phyloP scores from a whole-genome alignment of 495 filamentous ascomycete genomes.

The Xylaria acuta region DNA sequence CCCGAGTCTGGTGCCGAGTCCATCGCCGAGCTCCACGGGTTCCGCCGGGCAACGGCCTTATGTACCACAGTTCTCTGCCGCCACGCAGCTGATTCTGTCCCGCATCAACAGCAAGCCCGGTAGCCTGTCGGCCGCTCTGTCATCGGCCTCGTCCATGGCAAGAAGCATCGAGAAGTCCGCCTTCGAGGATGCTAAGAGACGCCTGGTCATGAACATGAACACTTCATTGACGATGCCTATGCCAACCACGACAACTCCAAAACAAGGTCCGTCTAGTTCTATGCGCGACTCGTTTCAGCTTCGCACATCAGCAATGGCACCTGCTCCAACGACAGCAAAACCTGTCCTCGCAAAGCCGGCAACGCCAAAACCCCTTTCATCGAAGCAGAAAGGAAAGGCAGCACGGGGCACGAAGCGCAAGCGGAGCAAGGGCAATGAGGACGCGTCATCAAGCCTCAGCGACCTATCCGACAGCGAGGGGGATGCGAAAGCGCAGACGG shows the following conservation, averaged over 20 bases:
- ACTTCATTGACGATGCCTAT: slow-evolving; percentile 56
- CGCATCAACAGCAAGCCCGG: slow-evolving; percentile 53
- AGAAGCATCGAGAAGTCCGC: slow-evolving; percentile 43
- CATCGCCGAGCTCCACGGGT: slow-evolving; percentile 29
- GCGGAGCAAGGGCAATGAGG: slow-evolving; percentile 51
- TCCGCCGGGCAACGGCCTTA: slow-evolving; percentile 45
- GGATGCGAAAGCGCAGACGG: slow-evolving; percentile 39
- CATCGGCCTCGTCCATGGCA: slow-evolving; percentile 39
- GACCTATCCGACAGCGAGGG: slow-evolving; percentile 50
- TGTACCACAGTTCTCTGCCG: slow-evolving; percentile 59
- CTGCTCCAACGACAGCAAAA: slow-evolving; percentile 7
- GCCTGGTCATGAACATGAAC: slow-evolving; percentile 57
- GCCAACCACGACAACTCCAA: slow-evolving; percentile 44
- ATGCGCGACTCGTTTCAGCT: slow-evolving; percentile 36
- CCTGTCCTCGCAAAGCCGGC: slow-evolving; percentile 13
- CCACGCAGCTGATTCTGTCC: slow-evolving; percentile 64
- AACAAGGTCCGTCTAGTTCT: not conserved
- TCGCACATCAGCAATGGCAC: slow-evolving; percentile 24
- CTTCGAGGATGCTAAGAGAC: slow-evolving; percentile 56
- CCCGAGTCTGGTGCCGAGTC: slow-evolving; percentile 30
- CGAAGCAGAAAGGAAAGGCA: slow-evolving; percentile 31
- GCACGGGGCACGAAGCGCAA: slow-evolving; percentile 54
- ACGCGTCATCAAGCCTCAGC: slow-evolving; percentile 45
- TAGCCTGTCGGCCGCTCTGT: slow-evolving; percentile 44
- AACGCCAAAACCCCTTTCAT: slow-evolving; percentile 27